Percentiles rank a stretch among this genome's conserved stretches.
These are phyloP conservation scores for Cladosporium oxysporum DNA, from an alignment of 2,329 filamentous ascomycete genomes.

Conservation along the genomic window DNA sequence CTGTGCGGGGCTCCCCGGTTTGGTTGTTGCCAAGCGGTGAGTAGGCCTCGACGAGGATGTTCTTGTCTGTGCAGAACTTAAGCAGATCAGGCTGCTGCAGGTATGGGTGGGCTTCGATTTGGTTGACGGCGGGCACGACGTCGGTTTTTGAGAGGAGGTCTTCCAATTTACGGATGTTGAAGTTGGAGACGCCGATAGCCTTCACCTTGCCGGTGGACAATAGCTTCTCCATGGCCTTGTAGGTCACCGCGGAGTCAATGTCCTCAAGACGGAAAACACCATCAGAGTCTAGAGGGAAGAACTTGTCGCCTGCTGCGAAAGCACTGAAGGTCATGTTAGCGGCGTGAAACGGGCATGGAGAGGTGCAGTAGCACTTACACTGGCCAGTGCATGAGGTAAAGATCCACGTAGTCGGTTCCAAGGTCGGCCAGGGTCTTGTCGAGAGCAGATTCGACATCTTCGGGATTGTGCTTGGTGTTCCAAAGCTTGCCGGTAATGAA, in stretches of 20 bases:
- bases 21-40: conserved; percentile 52
- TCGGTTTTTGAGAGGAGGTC: conserved; percentile 58
- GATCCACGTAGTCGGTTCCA: conserved; percentile 44
- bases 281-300: conserved; percentile 49
- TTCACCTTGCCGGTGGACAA: conserved; percentile 36
- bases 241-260: conserved; percentile 29
- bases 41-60: conserved; percentile 57
- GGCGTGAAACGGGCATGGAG: too few relatives aligned
- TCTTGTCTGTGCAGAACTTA: conserved; percentile 51
- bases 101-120: conserved; percentile 70
- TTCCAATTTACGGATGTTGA: conserved; percentile 54
- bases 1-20: conserved; percentile 43
- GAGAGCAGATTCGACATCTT: conserved; percentile 37
- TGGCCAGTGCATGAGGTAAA: conserved; percentile 51
- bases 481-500: conserved; percentile 60
- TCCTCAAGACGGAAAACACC: conserved; percentile 40
- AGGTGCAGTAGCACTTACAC: conserved; percentile 55
- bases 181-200: conserved; percentile 80
- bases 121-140: conserved; percentile 26
- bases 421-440: conserved; percentile 44
- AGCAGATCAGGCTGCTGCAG: conserved; percentile 58
- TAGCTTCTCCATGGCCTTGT: conserved; percentile 26
- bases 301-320: conserved; percentile 23
- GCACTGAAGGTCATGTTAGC: conserved; percentile 36
- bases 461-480: conserved; percentile 54